Percentiles rank a stretch among this genome's conserved stretches.
These are phyloP conservation scores for Leccinum subspadiceum DNA, from an alignment of 1,284 basidiomycete genomes.

Conservation along the genomic window DNA sequence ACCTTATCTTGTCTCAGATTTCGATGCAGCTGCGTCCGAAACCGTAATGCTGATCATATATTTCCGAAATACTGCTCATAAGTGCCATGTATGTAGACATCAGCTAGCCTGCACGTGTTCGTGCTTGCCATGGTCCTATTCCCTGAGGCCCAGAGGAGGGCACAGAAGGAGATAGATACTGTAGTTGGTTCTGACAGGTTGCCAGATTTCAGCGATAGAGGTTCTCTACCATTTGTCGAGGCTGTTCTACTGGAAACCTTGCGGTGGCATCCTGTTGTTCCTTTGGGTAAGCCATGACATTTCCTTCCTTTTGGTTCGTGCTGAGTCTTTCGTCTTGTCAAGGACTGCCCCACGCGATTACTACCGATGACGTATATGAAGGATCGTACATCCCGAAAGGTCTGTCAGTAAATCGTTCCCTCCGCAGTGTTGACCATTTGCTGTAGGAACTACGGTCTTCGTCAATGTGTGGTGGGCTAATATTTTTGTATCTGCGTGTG, in stretches of 20 bases:
- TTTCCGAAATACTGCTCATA: not conserved
- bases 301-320: not conserved
- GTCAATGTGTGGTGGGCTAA: slow-evolving; percentile 45
- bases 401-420: slow-evolving; percentile 3
- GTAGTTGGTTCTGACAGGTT: slow-evolving; percentile 38
- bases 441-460: slow-evolving; percentile 38
- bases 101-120: slow-evolving; percentile 44
- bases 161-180: slow-evolving; percentile 45
- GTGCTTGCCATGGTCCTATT: slow-evolving; percentile 51
- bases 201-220: slow-evolving; percentile 41
- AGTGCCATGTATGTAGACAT: slow-evolving; percentile 35
- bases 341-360: slow-evolving; percentile 46
- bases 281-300: slow-evolving; percentile 38
- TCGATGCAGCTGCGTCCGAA: slow-evolving; percentile 24
- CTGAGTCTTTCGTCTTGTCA: not conserved
- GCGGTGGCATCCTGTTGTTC: slow-evolving; percentile 48
- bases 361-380: slow-evolving; percentile 42
- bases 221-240: slow-evolving; percentile 44
- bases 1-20: slow-evolving; percentile 2
- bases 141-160: slow-evolving; percentile 42
- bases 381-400: slow-evolving; percentile 43
- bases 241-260: slow-evolving; percentile 53
- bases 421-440: not conserved
- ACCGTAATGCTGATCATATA: slow-evolving; percentile 14
- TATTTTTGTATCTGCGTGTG: not conserved